These are phyloP conservation scores for Apophysomyces variabilis DNA, from an alignment of 371 early-diverging fungal species.

Conservation along the genomic window DNA sequence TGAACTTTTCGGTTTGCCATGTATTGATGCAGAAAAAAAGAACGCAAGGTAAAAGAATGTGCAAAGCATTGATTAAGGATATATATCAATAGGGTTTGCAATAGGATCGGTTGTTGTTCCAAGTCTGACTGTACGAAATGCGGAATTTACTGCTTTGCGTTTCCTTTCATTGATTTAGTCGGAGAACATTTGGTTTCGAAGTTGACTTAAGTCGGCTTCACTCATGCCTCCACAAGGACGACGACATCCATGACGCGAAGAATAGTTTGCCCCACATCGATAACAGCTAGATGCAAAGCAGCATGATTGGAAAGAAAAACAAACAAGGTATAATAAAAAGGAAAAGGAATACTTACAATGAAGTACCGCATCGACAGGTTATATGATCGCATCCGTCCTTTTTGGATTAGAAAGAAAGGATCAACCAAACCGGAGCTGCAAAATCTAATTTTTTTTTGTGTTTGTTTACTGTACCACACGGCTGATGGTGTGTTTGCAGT, in stretches of 20 bases:
- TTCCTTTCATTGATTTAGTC: background rate
- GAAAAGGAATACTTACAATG: background rate
- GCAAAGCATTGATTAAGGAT: no score
- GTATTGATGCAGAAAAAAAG: no score
- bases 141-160: no score
- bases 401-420: background rate
- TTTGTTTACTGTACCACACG: background rate
- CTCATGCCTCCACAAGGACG: no score
- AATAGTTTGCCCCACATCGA: background rate
- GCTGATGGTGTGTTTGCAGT: background rate
- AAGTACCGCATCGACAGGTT: slow-evolving; percentile 1
- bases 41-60: no score
- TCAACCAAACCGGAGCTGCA: background rate
- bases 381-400: background rate
- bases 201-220: background rate
- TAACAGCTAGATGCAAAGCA: background rate
- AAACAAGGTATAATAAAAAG: no score
- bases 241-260: no score
- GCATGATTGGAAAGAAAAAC: no score
- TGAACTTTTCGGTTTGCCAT: no score
- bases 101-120: no score
- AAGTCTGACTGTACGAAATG: no score
- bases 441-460: background rate
- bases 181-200: slow-evolving; percentile 1
- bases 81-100: no score